Base-by-base conservation (phyloP, 768 basidiomycete genomes). In the Steccherinum ochraceum region DNA sequence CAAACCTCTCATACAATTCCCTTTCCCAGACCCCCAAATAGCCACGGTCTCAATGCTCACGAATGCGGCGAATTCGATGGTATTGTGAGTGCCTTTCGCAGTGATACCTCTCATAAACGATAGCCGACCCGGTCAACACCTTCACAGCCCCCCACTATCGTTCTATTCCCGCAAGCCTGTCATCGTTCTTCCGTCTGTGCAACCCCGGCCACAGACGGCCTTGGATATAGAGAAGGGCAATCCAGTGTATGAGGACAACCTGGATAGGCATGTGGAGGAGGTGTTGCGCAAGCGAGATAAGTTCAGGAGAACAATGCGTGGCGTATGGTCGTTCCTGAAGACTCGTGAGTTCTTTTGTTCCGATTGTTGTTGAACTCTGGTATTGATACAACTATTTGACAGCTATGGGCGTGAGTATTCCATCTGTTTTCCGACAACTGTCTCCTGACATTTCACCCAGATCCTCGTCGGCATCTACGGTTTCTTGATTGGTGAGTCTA, bases 241-340 rank as follows among this genome's bases (percentile, higher is more conserved):
- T 19, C 30, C 7, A 16, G 56, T 49, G 2, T 56, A 58, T 2
- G 62, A 60, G 13, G 63, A 72, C 56, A 70, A 73, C 19, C 69
- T 92, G 5, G 89, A 92, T 66, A 73, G 75, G 24, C 89, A 92
- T 70, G 86, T 93, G 25, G 80, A 87, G 48, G 83, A 89, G 56
- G 78, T 89, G 2, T 72, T 93, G 4, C 72, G 72, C 16, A 78
- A 80, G 51, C 77, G 79, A 13, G 79, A 81, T 13, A 80, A 76
- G 57, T 66, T 77, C 49, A 73, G 77, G 50, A 75, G 84, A 16
- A 81, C 77, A 0, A 63, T 86, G 58, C 72, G 73, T 57, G 90
- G 90, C 3, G 69, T 92, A 2, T 89, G 89, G 86, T 76, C 84
- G 2, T 93, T 90, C 61, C 65, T 92, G 52, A 89, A 87, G 69